Conservation (phyloP, 2,329 filamentous ascomycete species). For the Talaromyces islandicus region DNA sequence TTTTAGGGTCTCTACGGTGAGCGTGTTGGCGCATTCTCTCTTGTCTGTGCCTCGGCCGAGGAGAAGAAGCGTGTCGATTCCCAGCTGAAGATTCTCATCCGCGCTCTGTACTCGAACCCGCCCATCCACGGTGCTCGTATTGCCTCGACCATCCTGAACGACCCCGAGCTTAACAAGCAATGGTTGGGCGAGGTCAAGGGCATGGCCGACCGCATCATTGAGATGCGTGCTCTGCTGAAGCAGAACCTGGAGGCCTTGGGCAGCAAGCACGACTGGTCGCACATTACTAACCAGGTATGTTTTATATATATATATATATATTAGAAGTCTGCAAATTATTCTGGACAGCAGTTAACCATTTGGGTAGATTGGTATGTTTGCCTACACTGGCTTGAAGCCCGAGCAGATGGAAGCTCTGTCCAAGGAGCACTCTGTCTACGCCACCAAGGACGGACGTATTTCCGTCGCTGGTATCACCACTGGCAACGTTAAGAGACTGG, state of each 20-base stretch:
- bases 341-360: not conserved
- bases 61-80: slow-evolving; percentile 96
- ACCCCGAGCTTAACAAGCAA: slow-evolving; percentile 76
- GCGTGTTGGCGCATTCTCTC: slow-evolving; percentile 93
- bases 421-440: slow-evolving; percentile 96
- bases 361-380: slow-evolving; percentile 89
- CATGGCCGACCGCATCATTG: slow-evolving; percentile 99
- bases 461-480: slow-evolving; percentile 46
- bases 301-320: too few relatives aligned
- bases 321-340: not conserved
- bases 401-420: slow-evolving; percentile 89
- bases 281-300: slow-evolving; percentile 79
- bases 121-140: slow-evolving; percentile 94
- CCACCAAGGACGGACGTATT: slow-evolving; percentile 66
- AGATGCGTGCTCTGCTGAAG: slow-evolving; percentile 91
- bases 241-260: slow-evolving; percentile 91
- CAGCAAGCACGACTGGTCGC: slow-evolving; percentile 95
- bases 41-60: slow-evolving; percentile 75
- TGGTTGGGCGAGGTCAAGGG: slow-evolving; percentile 96
- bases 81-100: slow-evolving; percentile 96
- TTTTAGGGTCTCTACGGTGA: slow-evolving; percentile 88
- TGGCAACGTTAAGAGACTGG: slow-evolving; percentile 45
- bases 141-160: slow-evolving; percentile 85
- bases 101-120: slow-evolving; percentile 96
- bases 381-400: slow-evolving; percentile 86